Base-by-base conservation (phyloP, 192 early-diverging fungal genomes). In the Backusella tuberculispora region DNA sequence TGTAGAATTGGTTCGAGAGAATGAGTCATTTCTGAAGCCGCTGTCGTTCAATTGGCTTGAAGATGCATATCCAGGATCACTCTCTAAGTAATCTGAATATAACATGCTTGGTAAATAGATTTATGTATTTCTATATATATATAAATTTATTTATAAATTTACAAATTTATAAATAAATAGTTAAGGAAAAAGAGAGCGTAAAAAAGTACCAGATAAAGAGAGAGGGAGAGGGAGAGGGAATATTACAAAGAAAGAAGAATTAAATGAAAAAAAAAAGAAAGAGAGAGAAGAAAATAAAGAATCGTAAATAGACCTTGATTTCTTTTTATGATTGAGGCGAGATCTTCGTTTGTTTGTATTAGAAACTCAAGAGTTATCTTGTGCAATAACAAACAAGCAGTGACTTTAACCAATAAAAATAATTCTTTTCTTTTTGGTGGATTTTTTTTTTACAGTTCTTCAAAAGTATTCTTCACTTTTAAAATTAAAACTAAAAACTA, bases 301-400 rank as follows among this genome's bases (percentile, higher is more conserved):
- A 53, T 53, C 48, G 48, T 19, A 19, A 53, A 19, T 53, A 53
- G 19, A 53, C 14, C n/a, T 34, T 34, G 29, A 34, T 34, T 34
- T 34, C 29, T 53, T 19, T 53, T 53, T 53, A 53, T 53, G 50
- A 50, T 50, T 17, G 19, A 50, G 48, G 19, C 48, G 19, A n/a
- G 48, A 53, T 53, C 50, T 53, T 9, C 50, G 19, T 53, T 24
- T 53, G 19, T 53, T 53, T 53, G n/a, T 43, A 43, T 24, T 19
- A 53, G 50, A 9, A 53, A 53, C 50, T 53, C 50, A 53, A 53
- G 50, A 53, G 50, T 17, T 53, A 53, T 19, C 50, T 53, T 53
- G 50, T 53, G 7, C 8, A 53, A 53, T 53, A 53, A 53, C 48
- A 53, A 53, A 53, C 48, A 53, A 53, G 48, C 17, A 53, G n/a